Percentiles rank a stretch among this genome's conserved stretches.
phyloP scores from a whole-genome alignment of 148 eudicot species.

The Chenopodium album region DNA sequence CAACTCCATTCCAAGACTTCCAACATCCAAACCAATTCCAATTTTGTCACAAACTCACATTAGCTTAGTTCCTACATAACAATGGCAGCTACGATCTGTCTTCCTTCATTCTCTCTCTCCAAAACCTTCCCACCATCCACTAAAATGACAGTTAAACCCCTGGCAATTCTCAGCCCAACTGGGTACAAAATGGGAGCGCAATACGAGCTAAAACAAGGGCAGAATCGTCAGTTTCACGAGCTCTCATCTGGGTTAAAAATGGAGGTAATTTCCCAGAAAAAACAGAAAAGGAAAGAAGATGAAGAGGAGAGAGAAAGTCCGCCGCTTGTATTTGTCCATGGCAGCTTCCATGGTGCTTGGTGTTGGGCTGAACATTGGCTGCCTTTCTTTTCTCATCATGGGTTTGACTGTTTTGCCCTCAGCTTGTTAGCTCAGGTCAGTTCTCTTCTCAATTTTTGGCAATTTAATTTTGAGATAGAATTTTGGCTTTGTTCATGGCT shows the following conservation, averaged over 20 bases:
- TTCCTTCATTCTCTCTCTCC: conserved; percentile 14
- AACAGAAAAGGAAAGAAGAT: conserved; percentile 2
- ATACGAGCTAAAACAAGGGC: conserved; percentile 68
- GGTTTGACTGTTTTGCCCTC: conserved; percentile 76
- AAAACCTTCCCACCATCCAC: conserved; percentile 1
- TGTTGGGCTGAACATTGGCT: conserved; percentile 95
- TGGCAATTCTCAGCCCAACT: conserved; percentile 25
- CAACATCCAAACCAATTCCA: no score
- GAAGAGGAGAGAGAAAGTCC: conserved; percentile 35
- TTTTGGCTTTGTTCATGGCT: not conserved
- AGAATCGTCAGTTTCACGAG: conserved; percentile 73
- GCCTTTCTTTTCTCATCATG: conserved; percentile 73
- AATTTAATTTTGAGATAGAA: not conserved
- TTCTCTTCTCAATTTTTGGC: not conserved
- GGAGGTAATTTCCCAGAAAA: conserved; percentile 79
- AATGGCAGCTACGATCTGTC: conserved; percentile 20
- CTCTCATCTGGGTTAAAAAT: conserved; percentile 81
- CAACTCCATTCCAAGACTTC: no score
- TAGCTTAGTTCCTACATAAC: not conserved
- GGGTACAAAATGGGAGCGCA: conserved; percentile 46
- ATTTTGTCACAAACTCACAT: no score
- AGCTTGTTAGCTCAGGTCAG: conserved; percentile 82
- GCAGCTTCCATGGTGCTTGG: conserved; percentile 96
- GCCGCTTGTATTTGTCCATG: conserved; percentile 76
- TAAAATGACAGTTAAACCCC: conserved; percentile 39